These are phyloP conservation scores for Botrytis sinoallii DNA, from an alignment of 2,329 filamentous ascomycete genomes.

Conservation along the genomic window DNA sequence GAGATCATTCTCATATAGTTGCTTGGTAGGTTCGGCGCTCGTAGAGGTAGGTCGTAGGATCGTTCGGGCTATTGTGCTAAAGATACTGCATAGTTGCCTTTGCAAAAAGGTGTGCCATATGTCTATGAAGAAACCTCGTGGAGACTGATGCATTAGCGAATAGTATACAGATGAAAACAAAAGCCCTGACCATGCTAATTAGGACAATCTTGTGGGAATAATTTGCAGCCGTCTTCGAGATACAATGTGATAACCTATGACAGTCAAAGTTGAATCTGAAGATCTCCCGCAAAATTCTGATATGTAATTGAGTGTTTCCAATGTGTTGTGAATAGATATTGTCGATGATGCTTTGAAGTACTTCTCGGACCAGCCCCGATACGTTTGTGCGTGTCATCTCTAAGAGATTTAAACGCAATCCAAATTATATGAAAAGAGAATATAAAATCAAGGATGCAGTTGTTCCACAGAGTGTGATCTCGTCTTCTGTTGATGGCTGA, in stretches of 20 bases:
- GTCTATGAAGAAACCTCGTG: not conserved
- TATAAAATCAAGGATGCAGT: not conserved
- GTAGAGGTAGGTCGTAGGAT: too few species aligned
- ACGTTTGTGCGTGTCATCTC: not conserved
- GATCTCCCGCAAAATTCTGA: not conserved
- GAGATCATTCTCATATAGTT: not conserved
- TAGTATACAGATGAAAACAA: not conserved
- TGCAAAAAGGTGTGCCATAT: not conserved
- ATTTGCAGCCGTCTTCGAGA: not conserved
- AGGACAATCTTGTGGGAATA: not conserved
- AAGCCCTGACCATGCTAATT: accelerated
- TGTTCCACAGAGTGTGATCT: not conserved
- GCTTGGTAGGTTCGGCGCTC: too few species aligned
- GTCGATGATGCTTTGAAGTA: not conserved
- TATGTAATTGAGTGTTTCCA: not conserved
- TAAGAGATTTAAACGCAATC: not conserved
- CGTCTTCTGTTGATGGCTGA: not conserved
- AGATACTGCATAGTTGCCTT: too few species aligned
- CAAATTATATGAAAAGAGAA: not conserved
- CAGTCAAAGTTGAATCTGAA: not conserved
- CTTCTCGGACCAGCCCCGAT: not conserved
- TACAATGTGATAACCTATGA: not conserved
- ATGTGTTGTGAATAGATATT: not conserved
- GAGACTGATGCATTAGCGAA: not conserved
- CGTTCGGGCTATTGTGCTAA: too few species aligned